phyloP scores from a whole-genome alignment of 1,284 basidiomycete species.

The Ganoderma sinense region DNA sequence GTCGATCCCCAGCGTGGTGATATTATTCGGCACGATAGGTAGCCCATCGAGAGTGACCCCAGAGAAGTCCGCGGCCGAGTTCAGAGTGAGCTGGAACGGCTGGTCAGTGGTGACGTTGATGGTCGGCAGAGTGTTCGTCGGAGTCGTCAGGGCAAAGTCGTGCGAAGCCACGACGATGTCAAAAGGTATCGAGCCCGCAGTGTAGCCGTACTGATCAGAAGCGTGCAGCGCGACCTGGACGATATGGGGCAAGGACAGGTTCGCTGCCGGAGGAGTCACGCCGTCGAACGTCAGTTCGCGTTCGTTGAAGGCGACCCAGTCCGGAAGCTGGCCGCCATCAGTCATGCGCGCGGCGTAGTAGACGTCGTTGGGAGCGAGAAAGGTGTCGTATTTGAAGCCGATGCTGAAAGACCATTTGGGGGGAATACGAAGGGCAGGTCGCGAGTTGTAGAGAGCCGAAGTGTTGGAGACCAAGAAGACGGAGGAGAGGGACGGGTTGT shows the following conservation, averaged over 20 bases:
- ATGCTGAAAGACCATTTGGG: slow-evolving; percentile 91
- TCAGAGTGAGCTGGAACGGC: slow-evolving; percentile 65
- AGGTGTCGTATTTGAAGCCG: slow-evolving; percentile 80
- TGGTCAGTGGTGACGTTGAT: slow-evolving; percentile 70
- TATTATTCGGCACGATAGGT: slow-evolving; percentile 59
- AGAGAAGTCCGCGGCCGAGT: slow-evolving; percentile 63
- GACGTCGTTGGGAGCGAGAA: slow-evolving; percentile 55
- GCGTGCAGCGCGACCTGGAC: slow-evolving; percentile 66
- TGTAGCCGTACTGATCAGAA: slow-evolving; percentile 73
- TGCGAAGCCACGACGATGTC: slow-evolving; percentile 66
- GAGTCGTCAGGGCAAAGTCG: slow-evolving; percentile 61
- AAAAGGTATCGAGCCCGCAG: slow-evolving; percentile 58
- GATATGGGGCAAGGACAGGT: slow-evolving; percentile 46
- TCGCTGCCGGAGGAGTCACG: slow-evolving; percentile 62
- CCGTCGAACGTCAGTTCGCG: slow-evolving; percentile 82
- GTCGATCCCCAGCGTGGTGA: slow-evolving; percentile 62
- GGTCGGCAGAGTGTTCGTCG: slow-evolving; percentile 55
- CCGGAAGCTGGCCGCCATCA: slow-evolving; percentile 76
- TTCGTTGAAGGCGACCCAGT: slow-evolving; percentile 80
- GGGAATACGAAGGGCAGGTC: slow-evolving; percentile 80
- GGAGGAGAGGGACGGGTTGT: slow-evolving; percentile 71
- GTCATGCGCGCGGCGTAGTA: slow-evolving; percentile 74
- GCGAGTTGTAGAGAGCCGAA: slow-evolving; percentile 60
- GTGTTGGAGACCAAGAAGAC: slow-evolving; percentile 63
- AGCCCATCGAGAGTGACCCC: slow-evolving; percentile 69